These are phyloP conservation scores for Rhizoclosmatium globosum DNA, from an alignment of 192 early-diverging fungal genomes.

Conservation along the genomic window DNA sequence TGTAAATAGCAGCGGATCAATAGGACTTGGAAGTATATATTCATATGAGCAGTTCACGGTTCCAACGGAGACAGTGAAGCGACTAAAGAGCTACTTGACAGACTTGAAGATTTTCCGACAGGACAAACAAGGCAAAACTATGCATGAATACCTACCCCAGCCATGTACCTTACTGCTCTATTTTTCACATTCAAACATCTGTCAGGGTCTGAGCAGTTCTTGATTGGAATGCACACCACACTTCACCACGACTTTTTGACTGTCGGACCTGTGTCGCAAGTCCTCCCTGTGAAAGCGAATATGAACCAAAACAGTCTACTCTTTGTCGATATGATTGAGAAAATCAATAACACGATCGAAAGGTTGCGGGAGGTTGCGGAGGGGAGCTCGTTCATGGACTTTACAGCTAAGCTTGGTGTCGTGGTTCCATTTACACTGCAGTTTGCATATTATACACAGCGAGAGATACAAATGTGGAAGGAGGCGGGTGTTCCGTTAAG, in stretches of 20 bases:
- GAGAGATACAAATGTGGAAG: conserved; percentile 42
- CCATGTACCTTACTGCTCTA: conserved; percentile 46
- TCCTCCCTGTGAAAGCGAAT: conserved; percentile 52
- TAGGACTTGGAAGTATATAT: no score
- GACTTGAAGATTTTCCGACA: not conserved
- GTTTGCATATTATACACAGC: conserved; percentile 50
- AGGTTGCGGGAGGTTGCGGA: conserved; percentile 36
- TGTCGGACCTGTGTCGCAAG: conserved; percentile 55
- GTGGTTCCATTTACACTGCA: conserved; percentile 35
- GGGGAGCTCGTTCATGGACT: conserved; percentile 33
- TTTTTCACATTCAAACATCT: conserved; percentile 57
- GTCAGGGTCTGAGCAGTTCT: conserved; percentile 54
- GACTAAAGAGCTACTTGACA: no score
- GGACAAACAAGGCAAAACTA: not conserved
- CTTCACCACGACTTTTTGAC: conserved; percentile 37
- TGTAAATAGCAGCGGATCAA: not conserved
- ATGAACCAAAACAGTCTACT: conserved; percentile 48
- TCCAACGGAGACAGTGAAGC: no score
- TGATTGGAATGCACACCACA: conserved; percentile 43
- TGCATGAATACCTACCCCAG: not conserved
- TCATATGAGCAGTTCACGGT: no score
- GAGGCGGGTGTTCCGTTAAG: conserved; percentile 24
- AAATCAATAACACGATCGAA: conserved; percentile 35
- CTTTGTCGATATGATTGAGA: conserved; percentile 48
- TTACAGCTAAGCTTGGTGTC: conserved; percentile 31